Percentiles rank a stretch among this genome's conserved stretches.
phyloP scores from a whole-genome alignment of 2,329 filamentous ascomycete species.

The Tolypocladium cylindrosporum region DNA sequence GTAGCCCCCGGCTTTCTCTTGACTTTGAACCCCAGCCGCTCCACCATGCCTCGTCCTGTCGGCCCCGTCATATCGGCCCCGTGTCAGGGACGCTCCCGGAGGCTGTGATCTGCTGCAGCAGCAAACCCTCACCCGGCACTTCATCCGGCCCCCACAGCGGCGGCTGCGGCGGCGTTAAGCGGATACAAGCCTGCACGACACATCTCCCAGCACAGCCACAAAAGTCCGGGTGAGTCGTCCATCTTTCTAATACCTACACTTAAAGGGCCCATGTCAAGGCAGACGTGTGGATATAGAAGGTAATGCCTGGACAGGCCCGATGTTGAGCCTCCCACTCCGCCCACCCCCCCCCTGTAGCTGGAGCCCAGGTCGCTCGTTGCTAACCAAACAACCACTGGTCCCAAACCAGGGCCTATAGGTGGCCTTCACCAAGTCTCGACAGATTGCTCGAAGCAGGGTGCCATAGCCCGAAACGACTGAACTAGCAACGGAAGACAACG shows the following conservation, averaged over 20 bases:
- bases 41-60: no score
- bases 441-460: no score
- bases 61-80: no score
- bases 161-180: background rate
- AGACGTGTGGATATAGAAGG: background rate
- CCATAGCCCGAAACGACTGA: background rate
- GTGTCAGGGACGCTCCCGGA: no score
- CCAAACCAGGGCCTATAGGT: background rate
- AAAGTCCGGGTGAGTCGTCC: background rate
- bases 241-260: background rate
- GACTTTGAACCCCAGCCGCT: no score
- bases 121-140: no score
- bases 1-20: no score
- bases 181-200: background rate
- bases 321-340: background rate
- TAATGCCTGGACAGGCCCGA: background rate
- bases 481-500: background rate
- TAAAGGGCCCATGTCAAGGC: background rate
- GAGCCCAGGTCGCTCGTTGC: no score
- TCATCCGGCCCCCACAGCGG: no score
- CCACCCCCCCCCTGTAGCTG: no score
- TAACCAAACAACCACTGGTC: background rate
- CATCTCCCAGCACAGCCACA: background rate
- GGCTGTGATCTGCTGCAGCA: no score
- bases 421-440: no score